Conservation (phyloP, 192 early-diverging fungal species). For the Bifiguratus adelaidae region DNA sequence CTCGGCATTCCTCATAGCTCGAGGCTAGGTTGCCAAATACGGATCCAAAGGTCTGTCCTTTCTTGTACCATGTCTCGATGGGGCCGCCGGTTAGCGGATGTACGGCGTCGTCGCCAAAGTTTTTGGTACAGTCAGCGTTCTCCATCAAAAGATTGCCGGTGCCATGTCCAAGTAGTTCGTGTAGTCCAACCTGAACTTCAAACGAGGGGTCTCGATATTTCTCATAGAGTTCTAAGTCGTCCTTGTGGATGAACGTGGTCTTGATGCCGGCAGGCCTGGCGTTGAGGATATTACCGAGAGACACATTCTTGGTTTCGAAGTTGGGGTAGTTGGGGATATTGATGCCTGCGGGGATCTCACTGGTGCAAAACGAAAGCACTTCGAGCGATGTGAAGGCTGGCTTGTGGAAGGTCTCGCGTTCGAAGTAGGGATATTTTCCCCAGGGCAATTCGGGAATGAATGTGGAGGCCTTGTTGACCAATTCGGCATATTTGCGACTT, state of each 20-base stretch:
- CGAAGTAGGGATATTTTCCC: slow-evolving; percentile 29
- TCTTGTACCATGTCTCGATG: slow-evolving; percentile 39
- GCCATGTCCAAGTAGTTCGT: slow-evolving; percentile 55
- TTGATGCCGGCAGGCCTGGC: slow-evolving; percentile 37
- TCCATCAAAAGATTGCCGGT: slow-evolving; percentile 45
- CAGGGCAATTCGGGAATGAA: slow-evolving; percentile 40
- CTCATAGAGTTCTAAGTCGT: slow-evolving; percentile 31
- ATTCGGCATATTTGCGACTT: slow-evolving; percentile 41
- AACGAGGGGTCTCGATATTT: slow-evolving; percentile 28
- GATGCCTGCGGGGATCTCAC: slow-evolving; percentile 32
- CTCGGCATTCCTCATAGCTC: slow-evolving; percentile 41
- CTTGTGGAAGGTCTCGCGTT: slow-evolving; percentile 32
- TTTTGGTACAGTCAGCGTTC: slow-evolving; percentile 31
- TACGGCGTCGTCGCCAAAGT: slow-evolving; percentile 34
- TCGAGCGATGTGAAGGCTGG: slow-evolving; percentile 51
- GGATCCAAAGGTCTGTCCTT: slow-evolving; percentile 46
- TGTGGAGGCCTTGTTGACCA: slow-evolving; percentile 35
- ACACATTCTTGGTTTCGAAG: slow-evolving; percentile 52
- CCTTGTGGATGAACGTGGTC: slow-evolving; percentile 29
- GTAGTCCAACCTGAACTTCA: slow-evolving; percentile 50
- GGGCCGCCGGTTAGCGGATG: slow-evolving; percentile 33
- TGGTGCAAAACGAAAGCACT: slow-evolving; percentile 41
- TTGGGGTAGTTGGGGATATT: slow-evolving; percentile 38
- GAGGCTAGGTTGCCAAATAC: slow-evolving; percentile 34
- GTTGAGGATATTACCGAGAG: slow-evolving; percentile 42